Base-by-base conservation (phyloP, 768 basidiomycete species). In the Lentinula sp. region DNA sequence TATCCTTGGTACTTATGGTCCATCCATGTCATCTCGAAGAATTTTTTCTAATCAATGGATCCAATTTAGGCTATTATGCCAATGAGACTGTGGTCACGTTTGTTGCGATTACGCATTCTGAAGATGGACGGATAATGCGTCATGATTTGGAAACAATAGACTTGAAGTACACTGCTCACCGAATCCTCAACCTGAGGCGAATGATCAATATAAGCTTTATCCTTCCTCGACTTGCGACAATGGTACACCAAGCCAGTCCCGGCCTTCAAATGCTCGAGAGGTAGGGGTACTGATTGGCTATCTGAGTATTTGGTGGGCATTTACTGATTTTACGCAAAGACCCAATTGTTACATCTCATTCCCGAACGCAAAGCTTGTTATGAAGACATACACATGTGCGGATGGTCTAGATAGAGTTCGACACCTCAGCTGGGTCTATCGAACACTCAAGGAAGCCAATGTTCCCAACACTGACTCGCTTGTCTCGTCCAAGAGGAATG, bases 1-100 rank as follows among this genome's bases (percentile, higher is more conserved):
- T 56, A 56, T 70, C 18, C 59, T 70, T 43, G 70, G 70, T 70
- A 55, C 16, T 42, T 60, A 59, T 51, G 63, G 42, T 50, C 65
- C 5, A 56, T 65, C 4, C 64, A 66, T 50, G 28, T 28, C 28
- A 28, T 28, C 28, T 51, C 61, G 11, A 11, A 18, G 21, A 50
- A 31, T 50, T 13, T 21, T 21, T 50, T 35, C 55, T 56, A n/a
- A 61, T 28, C 64, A n/a, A 45, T 69, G 40, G 60, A 28, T 28
- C 28, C 50, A 64, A 64, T 48, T 65, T 61, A 9, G 45, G 32
- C 34, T 52, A 62, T 21, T 58, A 60, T 23, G 48, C 57, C 1
- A 61, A 16, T 18, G n/a, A 23, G 1, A 35, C 6, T 35, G 31
- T 50, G 11, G 18, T 50, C 18, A 31, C 49, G 18, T 21, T 50